Evolutionary conservation across 73 alveolate species (phyloP).

Genomic region (Tetrahymena elliotti): DNA sequence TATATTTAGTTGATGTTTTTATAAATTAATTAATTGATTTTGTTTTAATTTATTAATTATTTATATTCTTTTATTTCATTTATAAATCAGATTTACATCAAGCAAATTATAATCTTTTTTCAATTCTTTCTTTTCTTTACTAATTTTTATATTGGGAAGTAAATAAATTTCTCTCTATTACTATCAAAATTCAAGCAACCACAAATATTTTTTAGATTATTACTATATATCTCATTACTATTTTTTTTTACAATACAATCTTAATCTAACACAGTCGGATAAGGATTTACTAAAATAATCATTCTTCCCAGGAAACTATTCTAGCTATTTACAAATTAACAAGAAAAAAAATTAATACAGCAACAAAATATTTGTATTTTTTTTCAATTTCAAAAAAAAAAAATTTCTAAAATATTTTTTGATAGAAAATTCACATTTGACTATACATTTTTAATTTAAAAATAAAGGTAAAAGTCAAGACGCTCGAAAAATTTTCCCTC

Average conservation of each 20-base stretch:
- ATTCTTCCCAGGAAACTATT: background rate
- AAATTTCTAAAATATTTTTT: background rate
- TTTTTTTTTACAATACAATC: background rate
- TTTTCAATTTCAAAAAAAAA: no score
- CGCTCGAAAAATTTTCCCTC: background rate
- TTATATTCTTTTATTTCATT: background rate
- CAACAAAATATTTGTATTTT: no score
- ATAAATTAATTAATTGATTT: background rate
- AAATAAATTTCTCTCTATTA: background rate
- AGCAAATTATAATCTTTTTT: background rate
- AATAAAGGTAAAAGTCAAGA: no score
- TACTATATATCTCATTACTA: background rate
- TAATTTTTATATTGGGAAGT: no score
- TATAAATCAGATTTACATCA: background rate
- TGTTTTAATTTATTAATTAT: background rate
- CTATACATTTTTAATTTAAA: no score
- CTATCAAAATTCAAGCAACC: background rate
- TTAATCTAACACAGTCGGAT: background rate
- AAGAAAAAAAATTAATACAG: no score
- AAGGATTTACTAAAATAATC: background rate
- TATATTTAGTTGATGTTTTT: background rate
- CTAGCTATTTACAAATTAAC: background rate
- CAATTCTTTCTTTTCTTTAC: no score
- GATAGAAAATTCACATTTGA: background rate
- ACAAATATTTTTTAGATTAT: background rate